Evolutionary conservation across 176 grass and related monocot genomes (phyloP).

Genomic region (Secale cereale): DNA sequence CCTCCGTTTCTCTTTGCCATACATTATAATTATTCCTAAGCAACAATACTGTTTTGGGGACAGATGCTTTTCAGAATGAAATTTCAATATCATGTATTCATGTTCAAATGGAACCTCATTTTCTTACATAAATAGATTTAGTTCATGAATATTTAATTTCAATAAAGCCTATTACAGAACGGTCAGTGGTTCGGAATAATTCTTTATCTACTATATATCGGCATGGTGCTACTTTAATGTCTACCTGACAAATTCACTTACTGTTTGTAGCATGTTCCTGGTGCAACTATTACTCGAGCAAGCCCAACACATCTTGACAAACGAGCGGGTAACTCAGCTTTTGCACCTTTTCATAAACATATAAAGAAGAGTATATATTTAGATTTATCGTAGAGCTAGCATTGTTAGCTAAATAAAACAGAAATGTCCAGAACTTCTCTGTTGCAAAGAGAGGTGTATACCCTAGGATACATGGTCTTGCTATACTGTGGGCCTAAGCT

Average conservation of each 20-base stretch:
- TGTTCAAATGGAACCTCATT: background rate
- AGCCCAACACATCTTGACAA: slow-evolving; percentile 47
- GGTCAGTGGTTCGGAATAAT: background rate
- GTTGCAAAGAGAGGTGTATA: background rate
- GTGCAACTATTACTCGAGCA: slow-evolving; percentile 48
- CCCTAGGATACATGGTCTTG: background rate
- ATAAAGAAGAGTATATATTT: background rate
- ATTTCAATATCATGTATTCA: background rate
- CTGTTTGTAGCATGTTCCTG: slow-evolving; percentile 50
- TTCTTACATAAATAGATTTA: background rate
- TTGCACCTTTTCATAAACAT: slow-evolving; percentile 15
- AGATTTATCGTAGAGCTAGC: background rate
- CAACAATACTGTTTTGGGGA: background rate
- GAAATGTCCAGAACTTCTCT: background rate
- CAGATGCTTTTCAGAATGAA: background rate
- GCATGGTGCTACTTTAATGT: background rate
- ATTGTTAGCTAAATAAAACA: background rate
- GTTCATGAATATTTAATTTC: background rate
- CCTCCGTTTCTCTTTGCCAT: background rate
- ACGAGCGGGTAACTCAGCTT: slow-evolving; percentile 30
- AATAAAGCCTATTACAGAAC: slow-evolving; percentile 5
- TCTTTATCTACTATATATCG: background rate
- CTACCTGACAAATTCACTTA: background rate
- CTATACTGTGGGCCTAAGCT: background rate
- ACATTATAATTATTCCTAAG: background rate